phyloP scores from a whole-genome alignment of 1,284 basidiomycete species.

The Tilletia setariae region DNA sequence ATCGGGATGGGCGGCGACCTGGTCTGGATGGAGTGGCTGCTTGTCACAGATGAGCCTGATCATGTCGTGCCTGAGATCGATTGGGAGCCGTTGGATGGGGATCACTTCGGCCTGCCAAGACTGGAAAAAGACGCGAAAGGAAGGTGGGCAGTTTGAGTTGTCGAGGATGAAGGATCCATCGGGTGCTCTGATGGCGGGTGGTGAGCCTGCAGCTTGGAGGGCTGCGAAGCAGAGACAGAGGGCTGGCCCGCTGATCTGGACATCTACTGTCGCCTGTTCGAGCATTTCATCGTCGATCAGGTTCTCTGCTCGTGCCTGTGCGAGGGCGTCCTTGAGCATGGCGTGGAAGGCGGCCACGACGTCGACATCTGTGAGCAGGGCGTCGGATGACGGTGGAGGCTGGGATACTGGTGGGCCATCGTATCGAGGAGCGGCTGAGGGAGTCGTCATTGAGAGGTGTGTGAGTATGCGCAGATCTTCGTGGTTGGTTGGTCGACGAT shows the following conservation, averaged over 20 bases:
- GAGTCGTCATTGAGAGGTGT: background rate
- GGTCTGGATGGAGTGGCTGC: constrained; percentile 32
- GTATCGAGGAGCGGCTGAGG: background rate
- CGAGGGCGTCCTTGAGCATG: constrained; percentile 71
- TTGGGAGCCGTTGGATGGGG: constrained; percentile 64
- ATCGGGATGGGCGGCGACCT: background rate
- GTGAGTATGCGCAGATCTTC: no score
- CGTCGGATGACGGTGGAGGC: background rate
- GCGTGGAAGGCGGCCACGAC: constrained; percentile 73
- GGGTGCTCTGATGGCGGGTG: constrained; percentile 65
- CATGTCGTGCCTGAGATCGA: constrained; percentile 71
- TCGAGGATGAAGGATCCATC: constrained; percentile 60
- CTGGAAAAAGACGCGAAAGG: constrained; percentile 66
- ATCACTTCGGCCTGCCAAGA: constrained; percentile 70
- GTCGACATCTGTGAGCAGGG: constrained; percentile 7
- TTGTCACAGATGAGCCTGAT: constrained; percentile 72
- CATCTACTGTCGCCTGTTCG: constrained; percentile 69
- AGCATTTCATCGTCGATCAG: constrained; percentile 70
- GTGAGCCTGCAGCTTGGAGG: constrained; percentile 63
- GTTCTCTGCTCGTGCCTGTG: constrained; percentile 69
- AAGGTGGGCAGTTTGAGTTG: constrained; percentile 61
- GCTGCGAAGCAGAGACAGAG: constrained; percentile 70
- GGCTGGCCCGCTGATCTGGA: constrained; percentile 61
- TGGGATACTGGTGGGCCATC: background rate
- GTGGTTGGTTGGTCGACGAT: no score